Conservation (phyloP, 2,329 filamentous ascomycete genomes). For the Pyrenophora tritici-repentis region DNA sequence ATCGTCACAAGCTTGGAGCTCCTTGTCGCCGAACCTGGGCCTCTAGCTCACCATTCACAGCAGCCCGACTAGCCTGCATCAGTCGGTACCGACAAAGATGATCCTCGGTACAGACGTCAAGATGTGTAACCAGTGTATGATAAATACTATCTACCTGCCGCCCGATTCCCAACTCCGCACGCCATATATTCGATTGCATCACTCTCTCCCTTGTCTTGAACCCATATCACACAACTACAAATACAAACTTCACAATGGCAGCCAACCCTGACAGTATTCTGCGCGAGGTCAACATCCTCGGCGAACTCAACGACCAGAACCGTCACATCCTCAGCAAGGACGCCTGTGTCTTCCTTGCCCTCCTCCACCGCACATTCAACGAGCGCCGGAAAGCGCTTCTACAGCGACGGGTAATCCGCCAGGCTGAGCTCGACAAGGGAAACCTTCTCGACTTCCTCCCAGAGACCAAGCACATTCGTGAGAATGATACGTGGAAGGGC, state of each 20-base stretch:
- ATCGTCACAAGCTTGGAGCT: slow-evolving; percentile 43
- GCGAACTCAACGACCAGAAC: slow-evolving; percentile 75
- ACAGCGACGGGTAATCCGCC: slow-evolving; percentile 81
- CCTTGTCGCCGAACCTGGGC: slow-evolving; percentile 36
- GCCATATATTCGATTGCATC: slow-evolving; percentile 31
- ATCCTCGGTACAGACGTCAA: slow-evolving; percentile 41
- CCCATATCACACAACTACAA: slow-evolving; percentile 6
- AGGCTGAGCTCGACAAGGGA: slow-evolving; percentile 91
- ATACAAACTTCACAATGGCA: slow-evolving; percentile 36
- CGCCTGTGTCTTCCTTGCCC: slow-evolving; percentile 87
- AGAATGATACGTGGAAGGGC: slow-evolving; percentile 91
- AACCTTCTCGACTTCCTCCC: slow-evolving; percentile 90
- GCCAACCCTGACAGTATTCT: slow-evolving; percentile 72
- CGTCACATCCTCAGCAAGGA: slow-evolving; percentile 91
- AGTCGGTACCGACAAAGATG: slow-evolving; percentile 27
- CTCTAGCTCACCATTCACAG: slow-evolving; percentile 35
- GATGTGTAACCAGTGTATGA: slow-evolving; percentile 43
- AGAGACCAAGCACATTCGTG: slow-evolving; percentile 93
- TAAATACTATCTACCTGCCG: slow-evolving; percentile 33
- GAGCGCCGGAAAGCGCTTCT: slow-evolving; percentile 83
- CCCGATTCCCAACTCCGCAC: slow-evolving; percentile 31
- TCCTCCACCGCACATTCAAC: slow-evolving; percentile 96
- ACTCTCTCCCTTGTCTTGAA: slow-evolving; percentile 19
- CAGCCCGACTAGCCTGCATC: slow-evolving; percentile 36
- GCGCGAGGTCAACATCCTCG: slow-evolving; percentile 85